phyloP scores from a whole-genome alignment of 1,284 basidiomycete genomes.

The Xerocomus alliaceus region DNA sequence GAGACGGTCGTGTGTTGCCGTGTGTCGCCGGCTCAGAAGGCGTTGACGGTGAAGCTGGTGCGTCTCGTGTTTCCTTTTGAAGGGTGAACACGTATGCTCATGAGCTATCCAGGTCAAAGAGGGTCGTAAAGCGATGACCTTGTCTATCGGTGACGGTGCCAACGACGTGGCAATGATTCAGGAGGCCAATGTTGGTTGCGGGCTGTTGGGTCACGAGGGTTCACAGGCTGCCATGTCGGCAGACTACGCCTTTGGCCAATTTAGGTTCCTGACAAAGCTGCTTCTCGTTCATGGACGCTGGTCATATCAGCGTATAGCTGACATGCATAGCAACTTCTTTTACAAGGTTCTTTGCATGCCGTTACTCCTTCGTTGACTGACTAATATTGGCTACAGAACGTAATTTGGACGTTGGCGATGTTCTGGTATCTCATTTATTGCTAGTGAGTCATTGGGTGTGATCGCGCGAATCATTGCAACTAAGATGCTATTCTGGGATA shows the following conservation, averaged over 20 bases:
- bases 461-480: slow-evolving; percentile 9
- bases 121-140: slow-evolving; percentile 93
- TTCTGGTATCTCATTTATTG: slow-evolving; percentile 96
- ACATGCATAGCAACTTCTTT: slow-evolving; percentile 98
- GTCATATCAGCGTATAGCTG: slow-evolving; percentile 96
- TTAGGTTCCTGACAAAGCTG: slow-evolving; percentile 91
- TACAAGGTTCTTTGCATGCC: slow-evolving; percentile 76
- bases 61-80: slow-evolving; percentile 36
- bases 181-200: slow-evolving; percentile 96
- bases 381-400: slow-evolving; percentile 60
- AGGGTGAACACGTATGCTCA: slow-evolving; percentile 9
- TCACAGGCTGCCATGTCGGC: slow-evolving; percentile 99
- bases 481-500: slow-evolving; percentile 40
- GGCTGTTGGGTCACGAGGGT: slow-evolving; percentile 92
- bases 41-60: slow-evolving; percentile 91
- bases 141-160: slow-evolving; percentile 96
- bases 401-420: slow-evolving; percentile 90
- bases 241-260: slow-evolving; percentile 98
- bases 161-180: slow-evolving; percentile 99
- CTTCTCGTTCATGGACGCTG: slow-evolving; percentile 95
- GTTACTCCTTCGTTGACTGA: background rate
- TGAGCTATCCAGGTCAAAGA: slow-evolving; percentile 78
- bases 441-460: slow-evolving; percentile 53
- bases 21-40: slow-evolving; percentile 96
- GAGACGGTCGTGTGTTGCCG: slow-evolving; percentile 98